Base-by-base conservation (phyloP, 2,329 filamentous ascomycete genomes). In the Trichoderma afroharzianum region DNA sequence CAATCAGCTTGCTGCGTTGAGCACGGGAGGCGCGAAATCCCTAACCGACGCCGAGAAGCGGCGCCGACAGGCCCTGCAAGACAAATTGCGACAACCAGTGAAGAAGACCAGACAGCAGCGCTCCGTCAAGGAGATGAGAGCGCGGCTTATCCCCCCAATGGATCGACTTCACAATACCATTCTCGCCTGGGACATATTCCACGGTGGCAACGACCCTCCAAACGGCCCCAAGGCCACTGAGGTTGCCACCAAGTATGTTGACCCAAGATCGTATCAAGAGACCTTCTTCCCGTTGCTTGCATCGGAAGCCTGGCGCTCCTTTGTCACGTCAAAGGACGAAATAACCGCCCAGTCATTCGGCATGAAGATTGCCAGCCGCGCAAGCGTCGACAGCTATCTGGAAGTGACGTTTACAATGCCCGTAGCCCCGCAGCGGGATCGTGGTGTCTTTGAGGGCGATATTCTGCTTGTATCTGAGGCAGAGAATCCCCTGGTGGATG, bases 291-390 rank as follows among this genome's bases (percentile, higher is more conserved):
- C 95, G 6, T 85, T 99, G 26, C 86, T 99, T 39, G 90, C 96
- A 33, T 91, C 97, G 30, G 96, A 99, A 84, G 95, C 95, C 33
- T 99, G 96, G 96, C 93, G 97, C 78, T 93, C 93, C 5, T 96
- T 99, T 79, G 91, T 97, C 64, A 95, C 94, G 63, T 89, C 93
- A 24, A 95, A 95, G 79, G 94, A 98, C 77, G 96, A 99, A 80
- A 89, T 91, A 62, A 92, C 88, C 24, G 90, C 90, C 74, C 94
- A 92, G 78, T 85, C 93, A 0, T 97, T 97, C 77, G 93, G 94
- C 72, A 90, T 98, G 80, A 97, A 95, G 78, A 88, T 99, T 68
- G 88, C 93, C 63, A 97, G 92, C 77, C 92, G 96, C 73, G 91
- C 96, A 78, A 96, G 91, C 61, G 94, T 99, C 12, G 96, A 99